Conservation (phyloP, 306 rosid genomes). For the Ceratonia siliqua region DNA sequence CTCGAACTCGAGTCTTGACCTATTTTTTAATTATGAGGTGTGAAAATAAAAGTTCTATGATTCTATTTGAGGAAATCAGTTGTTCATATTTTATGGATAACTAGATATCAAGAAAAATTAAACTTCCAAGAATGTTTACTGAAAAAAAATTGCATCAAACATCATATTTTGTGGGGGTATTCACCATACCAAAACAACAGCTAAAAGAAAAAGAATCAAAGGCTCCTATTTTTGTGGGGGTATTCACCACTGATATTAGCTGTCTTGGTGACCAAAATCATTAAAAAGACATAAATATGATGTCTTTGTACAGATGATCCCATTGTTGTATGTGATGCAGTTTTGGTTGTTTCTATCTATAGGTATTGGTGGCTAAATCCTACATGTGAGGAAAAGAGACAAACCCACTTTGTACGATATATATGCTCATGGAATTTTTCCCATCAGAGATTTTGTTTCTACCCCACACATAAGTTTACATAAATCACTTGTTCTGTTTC, state of each 20-base stretch:
- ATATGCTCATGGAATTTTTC: constrained; percentile 38
- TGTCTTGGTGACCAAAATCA: constrained; percentile 28
- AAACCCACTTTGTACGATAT: constrained; percentile 46
- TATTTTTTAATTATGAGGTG: no score
- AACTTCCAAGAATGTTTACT: no score
- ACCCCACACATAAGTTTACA: constrained; percentile 15
- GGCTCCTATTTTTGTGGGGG: constrained; percentile 52
- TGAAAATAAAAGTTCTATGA: no score
- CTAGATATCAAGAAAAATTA: not conserved
- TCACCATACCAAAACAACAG: no score
- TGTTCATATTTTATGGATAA: no score
- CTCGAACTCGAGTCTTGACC: no score
- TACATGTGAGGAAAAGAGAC: constrained; percentile 85
- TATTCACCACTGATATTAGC: constrained; percentile 33
- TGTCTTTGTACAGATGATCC: constrained; percentile 23
- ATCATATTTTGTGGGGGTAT: constrained; percentile 48
- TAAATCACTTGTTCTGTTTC: constrained; percentile 39
- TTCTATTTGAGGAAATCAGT: no score
- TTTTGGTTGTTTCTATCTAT: constrained; percentile 44
- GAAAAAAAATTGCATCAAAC: not conserved
- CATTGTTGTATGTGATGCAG: constrained; percentile 42
- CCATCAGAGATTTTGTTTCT: constrained; percentile 18
- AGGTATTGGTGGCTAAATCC: constrained; percentile 45
- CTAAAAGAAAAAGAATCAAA: no score
- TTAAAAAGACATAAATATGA: not conserved